phyloP scores from a whole-genome alignment of 2,329 filamentous ascomycete species.

The Epichloe hybrida region DNA sequence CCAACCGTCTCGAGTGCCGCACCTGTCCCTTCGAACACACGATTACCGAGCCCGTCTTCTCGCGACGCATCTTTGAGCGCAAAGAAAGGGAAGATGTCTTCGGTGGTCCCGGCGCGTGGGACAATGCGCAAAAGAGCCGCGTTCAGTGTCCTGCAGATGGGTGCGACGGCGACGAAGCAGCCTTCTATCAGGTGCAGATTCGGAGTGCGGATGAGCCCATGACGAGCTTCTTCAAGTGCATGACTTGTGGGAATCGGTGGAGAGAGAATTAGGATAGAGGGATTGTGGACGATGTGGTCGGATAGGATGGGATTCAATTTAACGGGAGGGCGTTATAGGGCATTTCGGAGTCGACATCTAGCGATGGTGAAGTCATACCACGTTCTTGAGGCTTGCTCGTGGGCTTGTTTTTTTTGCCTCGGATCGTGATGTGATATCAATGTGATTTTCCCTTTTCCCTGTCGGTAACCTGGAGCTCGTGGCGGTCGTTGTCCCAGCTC shows the following conservation, averaged over 20 bases:
- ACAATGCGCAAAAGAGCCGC: constrained; percentile 74
- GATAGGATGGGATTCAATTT: neutral
- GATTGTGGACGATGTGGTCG: neutral
- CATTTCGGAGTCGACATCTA: neutral
- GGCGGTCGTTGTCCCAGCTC: too few relatives aligned
- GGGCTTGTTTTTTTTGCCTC: neutral
- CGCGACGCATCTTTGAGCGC: constrained; percentile 70
- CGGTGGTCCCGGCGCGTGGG: constrained; percentile 77
- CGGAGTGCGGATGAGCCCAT: constrained; percentile 96
- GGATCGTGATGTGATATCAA: too few relatives aligned
- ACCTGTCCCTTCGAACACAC: constrained; percentile 89
- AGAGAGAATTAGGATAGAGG: constrained; percentile 47
- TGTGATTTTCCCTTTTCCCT: neutral
- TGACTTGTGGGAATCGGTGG: constrained; percentile 53
- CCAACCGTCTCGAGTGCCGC: constrained; percentile 85
- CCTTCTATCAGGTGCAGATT: constrained; percentile 95
- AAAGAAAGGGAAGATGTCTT: constrained; percentile 85
- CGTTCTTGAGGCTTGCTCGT: too few relatives aligned
- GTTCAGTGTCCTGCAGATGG: constrained; percentile 71
- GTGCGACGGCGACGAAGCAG: constrained; percentile 74
- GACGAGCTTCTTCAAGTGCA: constrained; percentile 88
- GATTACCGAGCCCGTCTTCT: constrained; percentile 65
- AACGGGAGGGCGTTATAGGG: neutral
- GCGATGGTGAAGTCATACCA: neutral
- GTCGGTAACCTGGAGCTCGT: neutral